A percentile compares a stretch with the other conserved stretches of the same genome.
phyloP scores from a whole-genome alignment of 192 early-diverging fungal species.

The Umbelopsis sp. region DNA sequence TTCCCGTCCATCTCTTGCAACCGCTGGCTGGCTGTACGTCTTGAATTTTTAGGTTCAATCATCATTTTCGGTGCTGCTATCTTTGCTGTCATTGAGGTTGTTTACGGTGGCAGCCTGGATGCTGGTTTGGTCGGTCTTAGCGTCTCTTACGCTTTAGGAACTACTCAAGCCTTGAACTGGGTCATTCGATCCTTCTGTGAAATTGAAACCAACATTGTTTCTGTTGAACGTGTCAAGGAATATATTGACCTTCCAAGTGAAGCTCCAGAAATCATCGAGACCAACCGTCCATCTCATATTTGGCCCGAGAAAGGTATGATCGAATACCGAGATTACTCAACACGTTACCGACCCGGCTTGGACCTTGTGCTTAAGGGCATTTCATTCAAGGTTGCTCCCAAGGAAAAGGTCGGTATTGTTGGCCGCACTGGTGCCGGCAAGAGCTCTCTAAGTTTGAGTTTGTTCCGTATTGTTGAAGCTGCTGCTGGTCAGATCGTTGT shows the following conservation, averaged over 20 bases:
- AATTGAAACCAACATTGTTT: conserved; percentile 73
- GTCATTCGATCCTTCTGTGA: conserved; percentile 85
- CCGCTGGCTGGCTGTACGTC: conserved; percentile 71
- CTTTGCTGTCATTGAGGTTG: conserved; percentile 66
- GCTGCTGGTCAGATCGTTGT: conserved; percentile 55
- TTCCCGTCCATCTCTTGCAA: conserved; percentile 73
- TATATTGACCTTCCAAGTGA: conserved; percentile 81
- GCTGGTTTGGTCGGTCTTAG: conserved; percentile 68
- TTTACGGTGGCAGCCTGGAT: conserved; percentile 58
- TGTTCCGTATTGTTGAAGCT: conserved; percentile 74
- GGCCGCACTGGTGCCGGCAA: conserved; percentile 79
- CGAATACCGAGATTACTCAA: conserved; percentile 75
- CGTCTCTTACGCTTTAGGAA: conserved; percentile 68
- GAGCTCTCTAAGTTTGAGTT: conserved; percentile 55
- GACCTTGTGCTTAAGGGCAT: conserved; percentile 76
- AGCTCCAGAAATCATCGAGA: conserved; percentile 71
- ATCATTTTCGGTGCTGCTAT: conserved; percentile 80
- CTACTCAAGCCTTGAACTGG: conserved; percentile 88
- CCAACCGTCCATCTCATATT: conserved; percentile 51
- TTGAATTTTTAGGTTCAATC: conserved; percentile 80
- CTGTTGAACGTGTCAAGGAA: conserved; percentile 81
- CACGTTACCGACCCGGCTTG: conserved; percentile 80
- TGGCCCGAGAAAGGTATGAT: conserved; percentile 83
- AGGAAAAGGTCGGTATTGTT: conserved; percentile 64
- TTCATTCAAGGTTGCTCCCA: conserved; percentile 43